Base-by-base conservation (phyloP, 2,329 filamentous ascomycete species). In the Ascochyta pisi region DNA sequence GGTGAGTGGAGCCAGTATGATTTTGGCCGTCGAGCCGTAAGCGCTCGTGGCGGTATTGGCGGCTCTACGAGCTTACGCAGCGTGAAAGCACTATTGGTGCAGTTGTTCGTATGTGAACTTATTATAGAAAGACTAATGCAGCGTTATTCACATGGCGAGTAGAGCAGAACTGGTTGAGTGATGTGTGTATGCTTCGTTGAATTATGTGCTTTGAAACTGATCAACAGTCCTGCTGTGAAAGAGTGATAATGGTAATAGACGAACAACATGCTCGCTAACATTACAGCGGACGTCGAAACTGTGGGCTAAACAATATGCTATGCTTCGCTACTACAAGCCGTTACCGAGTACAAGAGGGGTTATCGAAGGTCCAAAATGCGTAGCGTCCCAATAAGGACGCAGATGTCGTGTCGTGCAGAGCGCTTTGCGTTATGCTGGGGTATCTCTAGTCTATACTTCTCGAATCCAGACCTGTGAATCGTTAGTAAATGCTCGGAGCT, bases 401-500 rank as follows among this genome's bases (percentile, higher is more conserved):
- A 50, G 34, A 57, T 63, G 63, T 60, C 58, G 44, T 55, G 57
- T 67, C 65, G 58, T 66, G 61, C 63, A 55, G 57, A 61, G 51
- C 44, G 59, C 60, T 56, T 47, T 58, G 60, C 65, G 61, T 65
- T 61, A 66, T 62, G 65, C 65, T 65, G 67, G 72, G 73, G 71
- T 75, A 75, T 75, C 71, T 74, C 68, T 70, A 69, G 56, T 76
- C 71, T 76, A 77, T 65, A 76, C 72, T 74, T 76, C 74, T 72
- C 69, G 66, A 59, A 80, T 75, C 78, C 78, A 81, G 60, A 81
- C 77, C 78, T 80, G 63, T 22, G 46, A 82, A 44, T 22, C 24
- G 42, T 69, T 59, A 78, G 61, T 38, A 55, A 23, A 8, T 34
- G 33, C 24, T 35, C 4, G 10, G 5, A 27, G 6, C 37, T n/a